Evolutionary conservation across 129 eudicot genomes (phyloP).

Genomic region (Flaveria brownii): DNA sequence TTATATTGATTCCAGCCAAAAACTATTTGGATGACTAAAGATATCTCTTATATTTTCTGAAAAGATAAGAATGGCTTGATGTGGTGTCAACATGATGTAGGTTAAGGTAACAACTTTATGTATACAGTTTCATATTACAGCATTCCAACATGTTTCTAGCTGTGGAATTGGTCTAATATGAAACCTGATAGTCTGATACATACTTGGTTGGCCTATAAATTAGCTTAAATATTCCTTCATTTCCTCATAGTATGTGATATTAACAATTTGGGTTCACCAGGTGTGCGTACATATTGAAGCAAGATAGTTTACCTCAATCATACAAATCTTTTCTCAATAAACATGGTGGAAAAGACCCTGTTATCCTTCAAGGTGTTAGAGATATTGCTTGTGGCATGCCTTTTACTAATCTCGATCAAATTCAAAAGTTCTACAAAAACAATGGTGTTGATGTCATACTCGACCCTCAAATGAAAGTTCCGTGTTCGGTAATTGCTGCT

Average conservation of each 20-base stretch:
- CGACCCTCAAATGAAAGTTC: slow-evolving; percentile 88
- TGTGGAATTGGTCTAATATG: not conserved
- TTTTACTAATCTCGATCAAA: slow-evolving; percentile 61
- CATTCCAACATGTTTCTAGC: not conserved
- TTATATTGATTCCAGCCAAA: not conserved
- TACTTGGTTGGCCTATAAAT: not conserved
- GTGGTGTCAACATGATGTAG: not conserved
- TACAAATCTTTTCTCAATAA: slow-evolving; percentile 96
- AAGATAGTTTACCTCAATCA: slow-evolving; percentile 79
- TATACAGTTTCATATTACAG: not conserved
- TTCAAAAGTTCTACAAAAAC: slow-evolving; percentile 70
- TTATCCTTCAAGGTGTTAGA: slow-evolving; percentile 74
- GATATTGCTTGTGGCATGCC: slow-evolving; percentile 77
- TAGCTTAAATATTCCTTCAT: not conserved
- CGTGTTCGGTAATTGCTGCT: slow-evolving; percentile 70
- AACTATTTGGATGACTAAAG: not conserved
- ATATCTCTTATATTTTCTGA: no score
- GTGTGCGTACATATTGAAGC: slow-evolving; percentile 96
- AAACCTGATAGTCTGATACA: not conserved
- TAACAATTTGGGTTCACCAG: slow-evolving; percentile 43
- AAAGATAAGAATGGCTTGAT: not conserved
- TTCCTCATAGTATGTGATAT: not conserved
- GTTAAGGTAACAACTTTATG: not conserved
- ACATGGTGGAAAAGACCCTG: slow-evolving; percentile 84
- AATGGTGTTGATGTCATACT: slow-evolving; percentile 66